Base-by-base conservation (phyloP, 2,329 filamentous ascomycete species). In the Stagonosporopsis vannaccii region DNA sequence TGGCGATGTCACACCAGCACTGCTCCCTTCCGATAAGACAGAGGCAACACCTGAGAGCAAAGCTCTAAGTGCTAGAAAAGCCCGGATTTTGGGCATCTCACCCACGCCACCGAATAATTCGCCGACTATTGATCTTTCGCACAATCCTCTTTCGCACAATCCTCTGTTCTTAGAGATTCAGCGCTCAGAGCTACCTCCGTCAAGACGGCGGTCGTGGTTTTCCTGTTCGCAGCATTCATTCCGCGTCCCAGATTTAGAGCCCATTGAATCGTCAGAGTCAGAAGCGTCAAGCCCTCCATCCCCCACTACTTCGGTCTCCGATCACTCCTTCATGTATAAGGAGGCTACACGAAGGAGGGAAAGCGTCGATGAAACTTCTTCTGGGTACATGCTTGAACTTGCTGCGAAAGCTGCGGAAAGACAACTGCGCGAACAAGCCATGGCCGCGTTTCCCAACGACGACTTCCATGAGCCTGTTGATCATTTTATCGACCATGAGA, bases 381-480 rank as follows among this genome's bases (percentile, higher is more conserved):
- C 89, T 47, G 87, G 88, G 33, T 93, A 93, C 74, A 78, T 97
- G 51, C 84, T 96, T 56, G 87, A 90, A 53, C 80, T 96, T 54
- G 91, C 92, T 39, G 90, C 90, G 46, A 89, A 87, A 69, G 89
- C 92, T 69, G 90, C 90, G 8, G 88, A 95, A 73, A 87, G 88
- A 69, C 89, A 94, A 73, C 81, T 97, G 61, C 87, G 90, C 60
- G 91, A 96, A 66, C 82, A 86, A 69, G 90, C 89, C 43, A 82
- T 92, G 71, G 87, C 88, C 35, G 90, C 89, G 1, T 93, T 92
- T 69, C 89, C 90, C 68, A 90, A 89, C 68, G 84, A 85, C 11
- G 83, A 88, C 36, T 84, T 85, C 59, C 86, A 90, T 66, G 88
- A 88, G 60, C 87, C 86, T 39, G 87, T 90, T 7, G 84, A 88